Base-by-base conservation (phyloP, 306 rosid species). In the Senna tora region DNA sequence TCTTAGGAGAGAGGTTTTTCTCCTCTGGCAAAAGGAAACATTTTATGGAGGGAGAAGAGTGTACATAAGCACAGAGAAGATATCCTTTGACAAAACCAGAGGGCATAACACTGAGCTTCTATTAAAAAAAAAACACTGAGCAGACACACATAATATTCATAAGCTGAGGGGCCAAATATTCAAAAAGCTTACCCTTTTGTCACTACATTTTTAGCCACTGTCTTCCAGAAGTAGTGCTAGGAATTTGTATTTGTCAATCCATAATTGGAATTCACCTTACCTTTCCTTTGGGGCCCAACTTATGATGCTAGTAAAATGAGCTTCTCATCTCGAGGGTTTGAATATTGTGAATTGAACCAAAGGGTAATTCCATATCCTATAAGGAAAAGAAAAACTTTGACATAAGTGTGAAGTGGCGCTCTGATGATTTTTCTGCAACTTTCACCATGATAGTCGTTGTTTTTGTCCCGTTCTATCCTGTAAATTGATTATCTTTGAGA, bases 401-500 rank as follows among this genome's bases (percentile, higher is more conserved):
- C 56, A 32, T 28, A 28, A 49, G 2, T 49, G 54, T 57, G 33
- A 45, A 71, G 57, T 42, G 19, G 33, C 46, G 5, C 45, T 56
- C 64, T 32, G 51, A 28, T 22, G 19, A 71, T 16, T 65, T 78
- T 4, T 2, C 38, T 73, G 45, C 42, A 72, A 45, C 56, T 46
- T 25, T 55, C 25, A 20, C 3, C 47, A 52, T 32, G 38, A 30
- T 45, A 2, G 22, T 45, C 17, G 9, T 45, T 17, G 30, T 22
- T 32, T 47, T 36, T 66, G 46, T 56, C 28, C 32, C 36, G 2
- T 38, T 66, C 17, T 20, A 15, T 19, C 58, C 30, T 25, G 30
- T 25, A 25, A 25, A 25, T 25, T 25, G 30, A 25, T 25, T 25
- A 1, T 25, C 3, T 25, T 1, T 1, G 30, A 1, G 30, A 25